Base-by-base conservation (phyloP, 345 rosid species). In the Zanthoxylum bungeanum region DNA sequence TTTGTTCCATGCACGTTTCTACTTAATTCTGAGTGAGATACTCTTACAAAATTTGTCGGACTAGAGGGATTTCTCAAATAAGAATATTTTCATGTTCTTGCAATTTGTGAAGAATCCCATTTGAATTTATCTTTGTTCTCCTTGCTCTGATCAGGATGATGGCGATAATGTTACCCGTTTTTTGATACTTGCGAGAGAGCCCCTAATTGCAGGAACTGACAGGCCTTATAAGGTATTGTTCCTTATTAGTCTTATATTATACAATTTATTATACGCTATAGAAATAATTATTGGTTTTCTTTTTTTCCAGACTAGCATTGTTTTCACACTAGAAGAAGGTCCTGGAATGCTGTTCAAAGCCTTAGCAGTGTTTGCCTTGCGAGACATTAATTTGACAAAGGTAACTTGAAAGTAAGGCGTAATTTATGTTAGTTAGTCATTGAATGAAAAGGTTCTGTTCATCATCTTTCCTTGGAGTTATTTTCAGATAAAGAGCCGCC, bases 271-370 rank as follows among this genome's bases (percentile, higher is more conserved):
- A 22, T n/a, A 56, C 30, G 17, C 7, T 63, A 28, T 24, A 31
- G 7, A 57, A 39, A 59, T 53, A 51, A 60, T 12, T 40, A 37
- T 31, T 37, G 47, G 34, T 50, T 25, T 55, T 36, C 30, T 34
- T 74, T 53, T 66, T 52, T 52, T n/a, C 62, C 85, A 95, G 99
- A 95, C 98, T 12, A 92, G 98, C 83, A 91, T 95, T 52, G 99
- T 89, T 79, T 95, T 92, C 85, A 79, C 96, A 42, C 78, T 95
- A n/a, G 98, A 92, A 77, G 97, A 92, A 82, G 99, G 99, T 66
- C 93, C 97, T 14, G 99, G 98, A 22, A 70, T 87, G 77, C 85
- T 95, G 70, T 91, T 92, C 80, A 91, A 91, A 76, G 99, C 97
- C 53, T 82, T 95, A 73, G 91, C 98, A 30, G 99, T 89, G 68